Conservation (phyloP, 345 rosid genomes). For the Heritiera fomes region DNA sequence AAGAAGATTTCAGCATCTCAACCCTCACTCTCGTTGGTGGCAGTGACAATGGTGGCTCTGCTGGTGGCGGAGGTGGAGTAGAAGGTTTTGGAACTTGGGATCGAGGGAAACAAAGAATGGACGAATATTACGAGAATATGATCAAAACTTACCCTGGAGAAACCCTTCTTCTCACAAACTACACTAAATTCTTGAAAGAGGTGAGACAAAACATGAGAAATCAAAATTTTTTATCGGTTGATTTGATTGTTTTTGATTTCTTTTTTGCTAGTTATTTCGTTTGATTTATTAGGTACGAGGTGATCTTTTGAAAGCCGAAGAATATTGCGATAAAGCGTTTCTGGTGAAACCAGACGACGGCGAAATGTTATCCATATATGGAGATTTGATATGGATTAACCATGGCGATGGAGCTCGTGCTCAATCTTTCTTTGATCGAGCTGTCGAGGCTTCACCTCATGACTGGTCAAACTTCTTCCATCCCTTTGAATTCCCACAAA, state of each 20-base stretch:
- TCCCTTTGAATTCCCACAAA: too few species aligned
- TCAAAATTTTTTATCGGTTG: background rate
- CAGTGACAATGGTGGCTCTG: background rate
- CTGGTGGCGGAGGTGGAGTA: slow-evolving; percentile 25
- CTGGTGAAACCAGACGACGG: slow-evolving; percentile 44
- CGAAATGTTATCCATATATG: slow-evolving; percentile 47
- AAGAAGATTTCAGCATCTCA: background rate
- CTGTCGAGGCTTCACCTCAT: slow-evolving; percentile 47
- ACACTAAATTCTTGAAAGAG: slow-evolving; percentile 59
- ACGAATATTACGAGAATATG: slow-evolving; percentile 47
- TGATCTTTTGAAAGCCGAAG: slow-evolving; percentile 43
- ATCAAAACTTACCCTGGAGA: slow-evolving; percentile 45
- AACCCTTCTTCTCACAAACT: slow-evolving; percentile 51
- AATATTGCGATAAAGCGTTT: slow-evolving; percentile 50
- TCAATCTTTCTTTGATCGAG: slow-evolving; percentile 46
- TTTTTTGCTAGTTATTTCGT: background rate
- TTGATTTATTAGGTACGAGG: slow-evolving; percentile 35
- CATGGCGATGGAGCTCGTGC: slow-evolving; percentile 51
- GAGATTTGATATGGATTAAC: slow-evolving; percentile 52
- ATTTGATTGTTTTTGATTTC: background rate
- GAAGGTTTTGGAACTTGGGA: slow-evolving; percentile 27
- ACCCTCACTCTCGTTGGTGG: background rate
- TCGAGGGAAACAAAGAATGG: slow-evolving; percentile 38
- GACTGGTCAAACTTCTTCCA: slow-evolving; percentile 36
- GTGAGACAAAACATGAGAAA: slow-evolving; percentile 9